Conservation (phyloP, 139 green algal species). For the Chlorella sp. region DNA sequence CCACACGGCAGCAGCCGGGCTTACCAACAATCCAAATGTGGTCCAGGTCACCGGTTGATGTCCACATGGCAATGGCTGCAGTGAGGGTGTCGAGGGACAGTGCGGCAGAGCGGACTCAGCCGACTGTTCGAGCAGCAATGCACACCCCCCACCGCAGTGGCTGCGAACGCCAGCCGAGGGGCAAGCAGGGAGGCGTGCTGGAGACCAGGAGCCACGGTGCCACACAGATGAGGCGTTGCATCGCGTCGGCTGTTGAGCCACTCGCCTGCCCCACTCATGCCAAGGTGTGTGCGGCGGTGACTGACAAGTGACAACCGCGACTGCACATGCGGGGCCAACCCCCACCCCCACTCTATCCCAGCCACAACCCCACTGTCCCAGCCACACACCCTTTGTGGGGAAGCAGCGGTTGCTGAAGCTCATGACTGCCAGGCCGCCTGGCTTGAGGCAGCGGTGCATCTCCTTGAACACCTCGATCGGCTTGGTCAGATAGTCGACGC, state of each 20-base stretch:
- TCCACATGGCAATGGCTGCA: slow-evolving; percentile 50
- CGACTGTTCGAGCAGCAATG: not conserved
- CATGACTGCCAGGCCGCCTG: slow-evolving; percentile 85
- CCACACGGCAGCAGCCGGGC: not conserved
- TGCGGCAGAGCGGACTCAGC: not conserved
- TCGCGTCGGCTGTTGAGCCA: too few species aligned
- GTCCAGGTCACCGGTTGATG: slow-evolving; percentile 44
- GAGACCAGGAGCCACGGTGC: too few species aligned
- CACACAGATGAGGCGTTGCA: too few species aligned
- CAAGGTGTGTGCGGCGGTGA: too few species aligned
- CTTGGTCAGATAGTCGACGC: slow-evolving; percentile 86
- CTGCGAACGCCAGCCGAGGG: too few species aligned
- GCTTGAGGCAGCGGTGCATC: slow-evolving; percentile 88
- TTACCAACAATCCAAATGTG: slow-evolving; percentile 85
- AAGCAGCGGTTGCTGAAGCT: slow-evolving; percentile 94
- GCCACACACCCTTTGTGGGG: slow-evolving; percentile 77
- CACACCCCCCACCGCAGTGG: too few species aligned
- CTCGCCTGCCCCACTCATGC: too few species aligned
- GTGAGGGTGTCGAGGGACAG: not conserved
- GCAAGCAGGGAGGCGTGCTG: too few species aligned
- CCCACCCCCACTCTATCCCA: too few species aligned
- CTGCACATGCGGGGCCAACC: too few species aligned
- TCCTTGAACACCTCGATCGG: slow-evolving; percentile 89
- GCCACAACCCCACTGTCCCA: not conserved
- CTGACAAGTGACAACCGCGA: too few species aligned